Evolutionary conservation across 2,329 filamentous ascomycete genomes (phyloP).

Genomic region (Metarhizium anisopliae): DNA sequence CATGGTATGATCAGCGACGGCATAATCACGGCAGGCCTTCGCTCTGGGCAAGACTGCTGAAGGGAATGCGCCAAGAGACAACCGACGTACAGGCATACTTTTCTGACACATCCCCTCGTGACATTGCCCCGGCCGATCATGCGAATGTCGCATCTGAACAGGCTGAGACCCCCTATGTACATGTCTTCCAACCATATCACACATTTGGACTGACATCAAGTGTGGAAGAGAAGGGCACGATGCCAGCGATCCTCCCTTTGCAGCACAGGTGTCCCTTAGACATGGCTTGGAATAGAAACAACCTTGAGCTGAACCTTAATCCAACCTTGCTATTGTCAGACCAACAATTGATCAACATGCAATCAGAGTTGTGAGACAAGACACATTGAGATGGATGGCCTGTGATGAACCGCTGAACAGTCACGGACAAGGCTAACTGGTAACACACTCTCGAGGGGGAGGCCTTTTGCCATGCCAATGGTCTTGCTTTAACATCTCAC

Average conservation of each 20-base stretch:
- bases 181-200: not conserved
- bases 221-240: too few species aligned
- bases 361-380: not conserved
- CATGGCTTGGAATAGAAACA: slow-evolving; percentile 10
- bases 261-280: slow-evolving; percentile 3
- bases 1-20: not conserved
- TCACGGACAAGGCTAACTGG: not conserved
- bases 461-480: too few species aligned
- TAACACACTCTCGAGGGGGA: too few species aligned
- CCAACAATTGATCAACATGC: slow-evolving; percentile 2
- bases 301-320: slow-evolving; percentile 15
- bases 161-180: not conserved
- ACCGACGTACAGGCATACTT: not conserved
- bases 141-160: not conserved
- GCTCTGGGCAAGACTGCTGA: not conserved
- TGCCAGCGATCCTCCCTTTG: not conserved
- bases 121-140: not conserved
- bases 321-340: slow-evolving; percentile 4
- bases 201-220: too few species aligned
- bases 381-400: not conserved
- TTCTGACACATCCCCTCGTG: not conserved
- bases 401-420: too few species aligned
- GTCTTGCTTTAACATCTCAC: too few species aligned
- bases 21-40: not conserved
- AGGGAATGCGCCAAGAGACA: slow-evolving; percentile 1